Conservation (phyloP, 495 filamentous ascomycete species). For the Copromyces sp. region DNA sequence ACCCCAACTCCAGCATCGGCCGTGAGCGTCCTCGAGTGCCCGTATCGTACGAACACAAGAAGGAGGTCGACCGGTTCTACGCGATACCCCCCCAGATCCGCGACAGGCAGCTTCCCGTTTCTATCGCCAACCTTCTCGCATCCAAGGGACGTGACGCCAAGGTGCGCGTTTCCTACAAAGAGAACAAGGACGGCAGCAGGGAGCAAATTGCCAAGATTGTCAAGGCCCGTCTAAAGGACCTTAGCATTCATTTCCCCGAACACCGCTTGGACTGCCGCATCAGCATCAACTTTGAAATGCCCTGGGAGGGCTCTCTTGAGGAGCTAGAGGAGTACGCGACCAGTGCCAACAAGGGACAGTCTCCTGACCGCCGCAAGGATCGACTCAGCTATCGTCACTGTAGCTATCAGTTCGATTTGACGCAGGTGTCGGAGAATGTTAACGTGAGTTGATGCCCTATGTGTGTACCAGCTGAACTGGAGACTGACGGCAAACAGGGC, state of each 20-base stretch:
- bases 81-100: conserved; percentile 52
- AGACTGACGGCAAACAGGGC: conserved; percentile 18
- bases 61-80: conserved; percentile 72
- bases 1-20: background rate
- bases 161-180: conserved; percentile 67
- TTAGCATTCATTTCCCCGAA: conserved; percentile 66
- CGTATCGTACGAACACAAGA: conserved; percentile 69
- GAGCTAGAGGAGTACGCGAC: conserved; percentile 34
- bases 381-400: conserved; percentile 78
- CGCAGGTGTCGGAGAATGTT: conserved; percentile 54
- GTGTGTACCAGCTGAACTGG: background rate
- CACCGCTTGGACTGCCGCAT: conserved; percentile 74
- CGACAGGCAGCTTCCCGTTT: conserved; percentile 28
- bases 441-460: conserved; percentile 39
- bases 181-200: conserved; percentile 24
- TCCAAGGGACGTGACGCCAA: conserved; percentile 47
- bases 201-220: conserved; percentile 73
- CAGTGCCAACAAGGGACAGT: conserved; percentile 29
- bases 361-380: conserved; percentile 68
- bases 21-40: conserved; percentile 41
- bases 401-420: conserved; percentile 80
- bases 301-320: conserved; percentile 58
- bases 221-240: conserved; percentile 75
- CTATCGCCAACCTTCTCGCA: conserved; percentile 41
- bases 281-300: conserved; percentile 84